Conservation (phyloP, 2,329 filamentous ascomycete genomes). For the Sporothrix pseudoabietina region DNA sequence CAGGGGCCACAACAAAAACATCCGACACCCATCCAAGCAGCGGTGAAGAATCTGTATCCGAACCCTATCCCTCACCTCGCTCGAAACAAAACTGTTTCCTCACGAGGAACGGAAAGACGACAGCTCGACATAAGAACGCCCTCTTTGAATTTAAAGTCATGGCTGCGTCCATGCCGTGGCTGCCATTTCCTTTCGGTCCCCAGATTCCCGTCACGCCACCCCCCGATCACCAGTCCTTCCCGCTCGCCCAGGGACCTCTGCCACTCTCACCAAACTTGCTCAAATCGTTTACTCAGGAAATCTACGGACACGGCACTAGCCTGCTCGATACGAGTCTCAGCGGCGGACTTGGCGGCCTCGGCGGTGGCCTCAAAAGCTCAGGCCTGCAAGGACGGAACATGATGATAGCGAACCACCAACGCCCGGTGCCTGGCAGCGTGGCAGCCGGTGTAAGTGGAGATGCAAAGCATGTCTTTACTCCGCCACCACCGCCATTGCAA, state of each 20-base stretch:
- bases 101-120: background rate
- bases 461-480: background rate
- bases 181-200: conserved; percentile 40
- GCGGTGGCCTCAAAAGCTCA: conserved; percentile 22
- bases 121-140: background rate
- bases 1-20: conserved; percentile 7
- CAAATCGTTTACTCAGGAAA: conserved; percentile 36
- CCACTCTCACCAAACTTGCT: conserved; percentile 34
- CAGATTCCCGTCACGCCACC: conserved; percentile 47
- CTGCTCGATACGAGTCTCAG: conserved; percentile 19
- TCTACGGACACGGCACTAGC: conserved; percentile 30
- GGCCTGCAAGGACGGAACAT: conserved; percentile 29
- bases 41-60: background rate
- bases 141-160: conserved; percentile 29
- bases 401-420: conserved; percentile 24
- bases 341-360: background rate
- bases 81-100: background rate
- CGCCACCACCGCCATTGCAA: conserved; percentile 6
- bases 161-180: conserved; percentile 39
- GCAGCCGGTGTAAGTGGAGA: background rate
- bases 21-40: background rate
- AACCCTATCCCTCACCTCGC: background rate
- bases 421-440: conserved; percentile 25
- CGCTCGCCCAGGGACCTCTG: conserved; percentile 26
- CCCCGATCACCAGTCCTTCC: conserved; percentile 45